A percentile compares a stretch with the other conserved stretches of the same genome.
phyloP scores from a whole-genome alignment of 2,329 filamentous ascomycete species.

The Penicillium sp. region DNA sequence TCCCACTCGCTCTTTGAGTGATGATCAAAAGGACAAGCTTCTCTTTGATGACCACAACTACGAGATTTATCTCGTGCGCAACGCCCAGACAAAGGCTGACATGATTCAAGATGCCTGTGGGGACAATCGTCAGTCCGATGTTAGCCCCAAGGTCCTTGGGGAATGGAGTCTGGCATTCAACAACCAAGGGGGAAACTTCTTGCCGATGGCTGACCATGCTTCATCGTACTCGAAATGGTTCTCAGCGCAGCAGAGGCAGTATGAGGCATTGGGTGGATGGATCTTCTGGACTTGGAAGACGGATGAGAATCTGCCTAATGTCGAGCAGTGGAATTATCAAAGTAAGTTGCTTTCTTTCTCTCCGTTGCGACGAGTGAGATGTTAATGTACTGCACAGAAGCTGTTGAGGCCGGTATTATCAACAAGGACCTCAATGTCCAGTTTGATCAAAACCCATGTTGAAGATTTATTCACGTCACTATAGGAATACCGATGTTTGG shows the following conservation, averaged over 20 bases:
- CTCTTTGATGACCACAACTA: background rate
- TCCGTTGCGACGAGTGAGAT: too few species aligned
- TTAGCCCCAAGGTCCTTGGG: constrained; percentile 1
- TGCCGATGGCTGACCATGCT: background rate
- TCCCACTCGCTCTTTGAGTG: background rate
- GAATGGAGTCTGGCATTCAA: constrained; percentile 7
- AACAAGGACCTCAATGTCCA: background rate
- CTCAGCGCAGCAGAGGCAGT: background rate
- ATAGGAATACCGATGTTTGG: too few species aligned
- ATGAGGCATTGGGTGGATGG: background rate
- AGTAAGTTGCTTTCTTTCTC: background rate
- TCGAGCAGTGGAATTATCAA: background rate
- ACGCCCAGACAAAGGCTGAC: background rate
- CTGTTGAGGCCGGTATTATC: background rate
- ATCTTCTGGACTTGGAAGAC: background rate
- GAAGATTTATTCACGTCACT: too few species aligned
- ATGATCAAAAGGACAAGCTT: background rate
- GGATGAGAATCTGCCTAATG: background rate
- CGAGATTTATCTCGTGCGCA: background rate
- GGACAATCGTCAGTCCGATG: background rate
- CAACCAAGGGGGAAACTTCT: background rate
- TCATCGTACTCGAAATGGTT: background rate
- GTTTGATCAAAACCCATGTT: background rate
- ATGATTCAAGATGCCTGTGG: constrained; percentile 1
- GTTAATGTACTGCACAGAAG: background rate